Conservation (phyloP, 345 rosid genomes). For the Eucalyptus viminalis region DNA sequence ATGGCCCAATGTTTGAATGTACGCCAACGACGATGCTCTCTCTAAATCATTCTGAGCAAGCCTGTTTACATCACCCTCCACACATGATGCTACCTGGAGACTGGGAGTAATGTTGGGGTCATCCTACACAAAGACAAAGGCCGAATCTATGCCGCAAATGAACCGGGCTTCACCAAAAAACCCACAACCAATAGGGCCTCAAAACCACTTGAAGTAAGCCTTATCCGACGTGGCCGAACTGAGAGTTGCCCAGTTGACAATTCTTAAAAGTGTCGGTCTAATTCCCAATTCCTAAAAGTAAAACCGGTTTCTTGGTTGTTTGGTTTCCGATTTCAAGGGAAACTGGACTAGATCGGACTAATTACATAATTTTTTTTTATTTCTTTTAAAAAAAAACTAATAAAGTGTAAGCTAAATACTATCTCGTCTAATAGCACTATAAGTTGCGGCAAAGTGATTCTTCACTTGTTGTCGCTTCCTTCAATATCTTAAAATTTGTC, state of each 20-base stretch:
- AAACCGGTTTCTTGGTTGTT: accelerated
- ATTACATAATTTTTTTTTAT: too few species aligned
- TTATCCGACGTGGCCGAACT: too few species aligned
- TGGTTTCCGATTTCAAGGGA: accelerated
- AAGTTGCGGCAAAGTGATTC: accelerated
- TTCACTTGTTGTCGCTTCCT: accelerated
- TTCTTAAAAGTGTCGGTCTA: accelerated
- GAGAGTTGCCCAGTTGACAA: accelerated
- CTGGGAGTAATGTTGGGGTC: neutral
- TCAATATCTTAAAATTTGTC: too few species aligned
- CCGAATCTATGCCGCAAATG: neutral
- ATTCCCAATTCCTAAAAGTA: too few species aligned
- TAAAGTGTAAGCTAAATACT: too few species aligned
- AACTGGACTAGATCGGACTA: accelerated
- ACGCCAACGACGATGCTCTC: neutral
- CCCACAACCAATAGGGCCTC: neutral
- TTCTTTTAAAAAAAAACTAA: too few species aligned
- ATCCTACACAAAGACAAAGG: neutral
- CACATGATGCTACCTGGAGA: neutral
- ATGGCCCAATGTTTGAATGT: neutral
- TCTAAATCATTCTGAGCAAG: neutral
- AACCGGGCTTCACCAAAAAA: neutral
- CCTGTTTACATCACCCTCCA: neutral
- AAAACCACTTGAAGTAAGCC: neutral
- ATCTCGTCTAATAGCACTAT: too few species aligned